phyloP scores from a whole-genome alignment of 805 yeast genomes.

The Metschnikowia kofuensis region DNA sequence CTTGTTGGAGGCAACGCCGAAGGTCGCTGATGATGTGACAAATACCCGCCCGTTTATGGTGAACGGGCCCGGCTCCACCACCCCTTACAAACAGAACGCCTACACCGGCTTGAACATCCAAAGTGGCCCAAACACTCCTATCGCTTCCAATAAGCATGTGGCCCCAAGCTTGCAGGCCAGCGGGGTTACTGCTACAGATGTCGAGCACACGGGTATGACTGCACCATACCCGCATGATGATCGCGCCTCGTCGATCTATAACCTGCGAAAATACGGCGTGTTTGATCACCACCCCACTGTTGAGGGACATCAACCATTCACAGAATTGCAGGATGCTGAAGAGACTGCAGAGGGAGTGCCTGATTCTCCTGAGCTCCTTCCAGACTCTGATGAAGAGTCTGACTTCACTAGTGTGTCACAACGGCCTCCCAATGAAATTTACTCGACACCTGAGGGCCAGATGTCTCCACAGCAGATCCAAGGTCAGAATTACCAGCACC shows the following conservation, averaged over 20 bases:
- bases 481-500: not conserved
- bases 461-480: slow-evolving; percentile 3
- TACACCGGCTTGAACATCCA: slow-evolving; percentile 22
- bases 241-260: slow-evolving; percentile 18
- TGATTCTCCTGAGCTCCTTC: slow-evolving; percentile 4
- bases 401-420: slow-evolving; percentile 79
- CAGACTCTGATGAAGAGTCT: slow-evolving; percentile 47
- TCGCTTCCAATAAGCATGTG: slow-evolving; percentile 28
- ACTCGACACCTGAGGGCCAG: slow-evolving; percentile 10
- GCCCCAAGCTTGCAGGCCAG: slow-evolving; percentile 32
- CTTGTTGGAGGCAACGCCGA: slow-evolving; percentile 32
- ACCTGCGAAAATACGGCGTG: slow-evolving; percentile 27
- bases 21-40: slow-evolving; percentile 34
- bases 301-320: slow-evolving; percentile 45
- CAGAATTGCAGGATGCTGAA: slow-evolving; percentile 32
- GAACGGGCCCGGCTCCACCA: not conserved
- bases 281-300: slow-evolving; percentile 46
- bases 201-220: slow-evolving; percentile 18
- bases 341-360: slow-evolving; percentile 4
- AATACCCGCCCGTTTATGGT: slow-evolving; percentile 1
- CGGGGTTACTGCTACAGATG: slow-evolving; percentile 24
- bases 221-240: slow-evolving; percentile 26
- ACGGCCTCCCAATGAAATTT: slow-evolving; percentile 60
- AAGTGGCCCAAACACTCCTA: slow-evolving; percentile 34
- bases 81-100: not conserved